Conservation (phyloP, 202 grass and related monocot genomes). For the Panicum hallii region DNA sequence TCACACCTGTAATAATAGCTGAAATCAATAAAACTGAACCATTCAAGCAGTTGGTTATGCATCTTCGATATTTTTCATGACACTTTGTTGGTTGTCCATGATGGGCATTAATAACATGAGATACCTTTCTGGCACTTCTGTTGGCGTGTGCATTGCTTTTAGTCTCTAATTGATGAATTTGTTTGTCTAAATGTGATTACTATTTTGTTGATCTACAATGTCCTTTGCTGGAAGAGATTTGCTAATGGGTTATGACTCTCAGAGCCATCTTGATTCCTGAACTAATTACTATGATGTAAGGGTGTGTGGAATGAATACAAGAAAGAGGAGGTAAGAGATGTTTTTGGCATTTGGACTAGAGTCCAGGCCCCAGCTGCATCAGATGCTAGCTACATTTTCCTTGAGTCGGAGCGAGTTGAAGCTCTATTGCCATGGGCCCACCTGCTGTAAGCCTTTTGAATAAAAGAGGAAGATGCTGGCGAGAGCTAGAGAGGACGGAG, state of each 20-base stretch:
- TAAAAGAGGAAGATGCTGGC: neutral
- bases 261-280: neutral
- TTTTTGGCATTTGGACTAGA: neutral
- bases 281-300: neutral
- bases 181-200: neutral
- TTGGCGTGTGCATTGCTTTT: neutral
- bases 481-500: neutral
- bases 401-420: neutral
- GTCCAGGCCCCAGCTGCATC: neutral
- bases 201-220: neutral
- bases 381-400: neutral
- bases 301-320: neutral
- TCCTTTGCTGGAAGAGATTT: neutral
- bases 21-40: neutral
- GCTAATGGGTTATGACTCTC: neutral
- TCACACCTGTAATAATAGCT: neutral
- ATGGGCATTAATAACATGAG: neutral
- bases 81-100: neutral
- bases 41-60: neutral
- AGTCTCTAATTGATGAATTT: slow-evolving; percentile 6
- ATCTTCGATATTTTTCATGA: neutral
- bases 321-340: neutral
- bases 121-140: slow-evolving; percentile 16
- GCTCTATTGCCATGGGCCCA: neutral
- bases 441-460: neutral